Evolutionary conservation across 139 green algal species (phyloP).

Genomic region (Chlamydomonas schloesseri): DNA sequence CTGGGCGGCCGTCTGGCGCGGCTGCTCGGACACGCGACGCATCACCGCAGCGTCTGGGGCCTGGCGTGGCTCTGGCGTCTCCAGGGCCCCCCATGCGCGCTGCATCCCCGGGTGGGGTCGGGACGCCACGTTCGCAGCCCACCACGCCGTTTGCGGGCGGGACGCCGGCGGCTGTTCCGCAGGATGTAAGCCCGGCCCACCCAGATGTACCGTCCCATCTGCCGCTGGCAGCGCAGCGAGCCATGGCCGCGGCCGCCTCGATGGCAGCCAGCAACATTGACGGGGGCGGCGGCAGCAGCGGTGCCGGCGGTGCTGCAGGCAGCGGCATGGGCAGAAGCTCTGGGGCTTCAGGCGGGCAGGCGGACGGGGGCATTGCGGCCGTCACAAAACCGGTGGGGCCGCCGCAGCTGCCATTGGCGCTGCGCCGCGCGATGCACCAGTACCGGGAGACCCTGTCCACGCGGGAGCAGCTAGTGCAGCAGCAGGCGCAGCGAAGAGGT

Average conservation of each 20-base stretch:
- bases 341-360: too few relatives aligned
- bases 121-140: not conserved
- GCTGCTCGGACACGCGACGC: not conserved
- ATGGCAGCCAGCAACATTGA: not conserved
- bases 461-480: constrained; percentile 17
- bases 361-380: not conserved
- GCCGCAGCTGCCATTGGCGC: constrained; percentile 27
- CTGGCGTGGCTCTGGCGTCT: not conserved
- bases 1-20: not conserved
- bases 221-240: constrained; percentile 31
- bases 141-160: not conserved
- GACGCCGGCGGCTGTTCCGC: not conserved
- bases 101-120: not conserved
- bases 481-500: constrained; percentile 23
- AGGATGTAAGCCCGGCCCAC: too few relatives aligned
- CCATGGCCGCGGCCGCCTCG: constrained; percentile 9
- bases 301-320: not conserved
- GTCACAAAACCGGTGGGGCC: not conserved
- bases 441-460: constrained; percentile 29
- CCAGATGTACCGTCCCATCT: not conserved
- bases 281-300: not conserved
- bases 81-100: not conserved
- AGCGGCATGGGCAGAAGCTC: too few relatives aligned
- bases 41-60: not conserved
- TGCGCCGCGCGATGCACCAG: constrained; percentile 19